These are phyloP conservation scores for Cenococcum geophilum DNA, from an alignment of 495 filamentous ascomycete species.

Conservation along the genomic window DNA sequence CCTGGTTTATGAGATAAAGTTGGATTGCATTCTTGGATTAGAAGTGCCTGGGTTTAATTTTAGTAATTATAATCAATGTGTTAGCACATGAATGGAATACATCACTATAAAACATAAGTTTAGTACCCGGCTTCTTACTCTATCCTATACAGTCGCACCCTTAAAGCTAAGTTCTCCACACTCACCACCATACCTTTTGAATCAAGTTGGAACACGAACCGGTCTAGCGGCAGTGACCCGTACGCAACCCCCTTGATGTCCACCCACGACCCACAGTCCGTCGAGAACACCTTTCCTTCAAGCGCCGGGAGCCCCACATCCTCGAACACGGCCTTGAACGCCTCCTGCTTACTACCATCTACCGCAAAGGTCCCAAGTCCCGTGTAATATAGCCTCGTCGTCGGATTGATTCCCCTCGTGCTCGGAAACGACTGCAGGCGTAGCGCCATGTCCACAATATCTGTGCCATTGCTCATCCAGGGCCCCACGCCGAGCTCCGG, in stretches of 20 bases:
- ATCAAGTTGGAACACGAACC: constrained; percentile 39
- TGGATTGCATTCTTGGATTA: too few relatives aligned
- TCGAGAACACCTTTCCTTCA: constrained; percentile 32
- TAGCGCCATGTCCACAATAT: constrained; percentile 33
- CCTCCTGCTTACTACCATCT: constrained; percentile 36
- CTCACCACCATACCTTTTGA: too few relatives aligned
- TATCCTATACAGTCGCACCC: too few relatives aligned
- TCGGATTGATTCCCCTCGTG: constrained; percentile 9
- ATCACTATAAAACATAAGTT: too few relatives aligned
- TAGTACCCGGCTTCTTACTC: too few relatives aligned
- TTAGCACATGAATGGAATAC: too few relatives aligned
- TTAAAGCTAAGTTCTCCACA: too few relatives aligned
- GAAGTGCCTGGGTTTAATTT: too few relatives aligned
- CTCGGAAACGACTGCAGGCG: constrained; percentile 32
- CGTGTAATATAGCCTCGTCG: constrained; percentile 41
- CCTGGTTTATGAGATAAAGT: too few relatives aligned
- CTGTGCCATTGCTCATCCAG: constrained; percentile 49
- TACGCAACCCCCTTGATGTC: constrained; percentile 38
- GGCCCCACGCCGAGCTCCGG: constrained; percentile 43
- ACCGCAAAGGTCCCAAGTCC: constrained; percentile 33
- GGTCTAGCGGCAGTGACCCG: constrained; percentile 38
- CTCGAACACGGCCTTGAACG: constrained; percentile 44
- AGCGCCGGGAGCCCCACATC: constrained; percentile 30
- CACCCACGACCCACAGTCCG: constrained; percentile 42
- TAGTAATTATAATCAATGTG: too few relatives aligned